phyloP scores from a whole-genome alignment of 768 basidiomycete genomes.

The Naematelia aurantialba region DNA sequence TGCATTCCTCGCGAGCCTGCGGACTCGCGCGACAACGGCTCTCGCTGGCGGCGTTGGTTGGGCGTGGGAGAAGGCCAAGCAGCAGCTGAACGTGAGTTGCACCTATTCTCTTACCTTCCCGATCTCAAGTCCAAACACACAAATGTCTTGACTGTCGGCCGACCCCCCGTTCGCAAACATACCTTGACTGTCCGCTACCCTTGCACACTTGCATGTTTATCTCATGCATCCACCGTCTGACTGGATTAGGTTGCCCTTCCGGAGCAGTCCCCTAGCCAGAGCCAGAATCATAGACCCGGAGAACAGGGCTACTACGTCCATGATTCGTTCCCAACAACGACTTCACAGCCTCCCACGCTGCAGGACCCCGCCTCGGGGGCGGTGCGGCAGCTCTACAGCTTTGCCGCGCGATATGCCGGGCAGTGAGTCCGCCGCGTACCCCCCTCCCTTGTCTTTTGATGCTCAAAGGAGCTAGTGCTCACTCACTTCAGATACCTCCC shows the following conservation, averaged over 20 bases:
- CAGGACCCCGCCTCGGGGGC: constrained; percentile 49
- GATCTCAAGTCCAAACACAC: too few species aligned
- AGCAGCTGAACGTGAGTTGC: constrained; percentile 45
- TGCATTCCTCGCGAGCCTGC: constrained; percentile 59
- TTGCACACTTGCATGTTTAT: too few species aligned
- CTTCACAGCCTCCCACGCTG: constrained; percentile 43
- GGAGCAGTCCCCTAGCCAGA: too few species aligned
- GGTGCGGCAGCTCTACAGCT: constrained; percentile 36
- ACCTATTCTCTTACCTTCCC: too few species aligned
- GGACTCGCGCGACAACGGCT: constrained; percentile 33
- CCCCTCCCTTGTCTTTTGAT: not conserved
- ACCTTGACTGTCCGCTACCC: not conserved
- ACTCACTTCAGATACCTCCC: constrained; percentile 36
- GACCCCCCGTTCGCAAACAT: not conserved
- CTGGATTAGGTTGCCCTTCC: too few species aligned
- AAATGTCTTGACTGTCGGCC: too few species aligned
- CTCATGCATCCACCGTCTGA: too few species aligned
- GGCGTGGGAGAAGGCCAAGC: constrained; percentile 44
- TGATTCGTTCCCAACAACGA: constrained; percentile 14
- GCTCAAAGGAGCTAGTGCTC: too few species aligned
- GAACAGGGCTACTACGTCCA: not conserved
- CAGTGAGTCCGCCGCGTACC: constrained; percentile 28
- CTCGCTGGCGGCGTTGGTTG: constrained; percentile 37
- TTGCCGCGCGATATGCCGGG: constrained; percentile 37
- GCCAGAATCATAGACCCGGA: not conserved